Conservation (phyloP, 1,284 basidiomycete species). For the Cryptococcus sp. region DNA sequence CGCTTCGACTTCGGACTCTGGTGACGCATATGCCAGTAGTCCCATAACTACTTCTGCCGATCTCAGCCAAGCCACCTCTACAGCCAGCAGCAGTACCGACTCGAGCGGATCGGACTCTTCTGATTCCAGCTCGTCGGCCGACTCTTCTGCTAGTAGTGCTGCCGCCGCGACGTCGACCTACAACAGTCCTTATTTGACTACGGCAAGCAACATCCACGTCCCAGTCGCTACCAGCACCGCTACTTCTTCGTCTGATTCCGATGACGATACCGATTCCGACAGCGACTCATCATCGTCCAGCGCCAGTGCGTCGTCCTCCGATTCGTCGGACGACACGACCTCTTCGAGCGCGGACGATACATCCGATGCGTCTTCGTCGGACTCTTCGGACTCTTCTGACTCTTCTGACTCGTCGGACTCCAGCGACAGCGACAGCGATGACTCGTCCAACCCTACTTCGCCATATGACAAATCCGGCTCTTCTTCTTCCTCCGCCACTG, state of each 20-base stretch:
- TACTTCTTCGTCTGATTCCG: constrained; percentile 1
- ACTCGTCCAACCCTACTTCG: constrained; percentile 4
- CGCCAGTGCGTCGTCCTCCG: constrained; percentile 4
- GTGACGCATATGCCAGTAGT: constrained; percentile 4
- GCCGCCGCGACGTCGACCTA: constrained; percentile 15
- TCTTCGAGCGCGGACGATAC: constrained; percentile 15
- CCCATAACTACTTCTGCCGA: constrained; percentile 24
- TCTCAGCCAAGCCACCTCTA: constrained; percentile 9
- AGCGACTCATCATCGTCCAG: constrained; percentile 10
- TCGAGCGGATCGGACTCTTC: constrained; percentile 4
- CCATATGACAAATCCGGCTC: constrained; percentile 10
- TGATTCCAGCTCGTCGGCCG: constrained; percentile 5
- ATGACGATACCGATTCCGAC: constrained; percentile 5
- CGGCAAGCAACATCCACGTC: constrained; percentile 30
- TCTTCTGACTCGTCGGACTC: constrained; percentile 10
- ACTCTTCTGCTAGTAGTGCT: constrained; percentile 9
- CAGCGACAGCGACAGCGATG: neutral
- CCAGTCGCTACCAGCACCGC: constrained; percentile 18
- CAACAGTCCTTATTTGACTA: constrained; percentile 30
- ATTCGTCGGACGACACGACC: constrained; percentile 2
- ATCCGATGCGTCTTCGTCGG: constrained; percentile 5
- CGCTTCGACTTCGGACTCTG: constrained; percentile 4
- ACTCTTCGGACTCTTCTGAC: constrained; percentile 8
- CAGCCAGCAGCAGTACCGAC: neutral
- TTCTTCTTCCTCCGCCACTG: neutral